phyloP scores from a whole-genome alignment of 2,329 filamentous ascomycete species.

The Sordariomycetes sp. region DNA sequence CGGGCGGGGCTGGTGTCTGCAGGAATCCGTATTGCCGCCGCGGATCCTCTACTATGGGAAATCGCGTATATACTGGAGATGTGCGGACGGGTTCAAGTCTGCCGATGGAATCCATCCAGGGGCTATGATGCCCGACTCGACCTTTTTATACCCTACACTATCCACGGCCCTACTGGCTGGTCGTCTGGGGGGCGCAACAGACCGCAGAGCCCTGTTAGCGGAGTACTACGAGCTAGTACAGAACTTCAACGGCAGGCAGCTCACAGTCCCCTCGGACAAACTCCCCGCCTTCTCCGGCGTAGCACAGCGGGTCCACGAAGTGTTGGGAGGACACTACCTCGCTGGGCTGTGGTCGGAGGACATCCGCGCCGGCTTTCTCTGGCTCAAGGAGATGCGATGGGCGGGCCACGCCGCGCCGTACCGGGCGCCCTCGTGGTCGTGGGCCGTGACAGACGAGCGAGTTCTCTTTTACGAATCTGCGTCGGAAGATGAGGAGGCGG shows the following conservation, averaged over 20 bases:
- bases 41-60: not conserved
- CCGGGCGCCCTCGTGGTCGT: not conserved
- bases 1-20: not conserved
- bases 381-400: too few relatives aligned
- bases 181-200: not conserved
- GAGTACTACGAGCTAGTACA: not conserved
- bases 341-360: too few relatives aligned
- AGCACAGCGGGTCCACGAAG: not conserved
- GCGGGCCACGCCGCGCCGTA: not conserved
- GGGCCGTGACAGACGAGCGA: not conserved
- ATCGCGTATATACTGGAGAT: not conserved
- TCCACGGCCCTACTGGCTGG: not conserved
- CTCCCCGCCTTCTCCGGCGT: not conserved
- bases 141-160: not conserved
- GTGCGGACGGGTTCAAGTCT: not conserved
- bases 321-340: too few relatives aligned
- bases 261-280: not conserved
- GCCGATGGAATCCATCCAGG: not conserved
- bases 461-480: not conserved
- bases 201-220: not conserved
- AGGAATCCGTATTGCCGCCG: not conserved
- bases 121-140: not conserved
- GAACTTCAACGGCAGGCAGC: not conserved
- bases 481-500: not conserved
- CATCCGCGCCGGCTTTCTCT: too few relatives aligned